phyloP scores from a whole-genome alignment of 768 basidiomycete genomes.

The Agaricus bisporus region DNA sequence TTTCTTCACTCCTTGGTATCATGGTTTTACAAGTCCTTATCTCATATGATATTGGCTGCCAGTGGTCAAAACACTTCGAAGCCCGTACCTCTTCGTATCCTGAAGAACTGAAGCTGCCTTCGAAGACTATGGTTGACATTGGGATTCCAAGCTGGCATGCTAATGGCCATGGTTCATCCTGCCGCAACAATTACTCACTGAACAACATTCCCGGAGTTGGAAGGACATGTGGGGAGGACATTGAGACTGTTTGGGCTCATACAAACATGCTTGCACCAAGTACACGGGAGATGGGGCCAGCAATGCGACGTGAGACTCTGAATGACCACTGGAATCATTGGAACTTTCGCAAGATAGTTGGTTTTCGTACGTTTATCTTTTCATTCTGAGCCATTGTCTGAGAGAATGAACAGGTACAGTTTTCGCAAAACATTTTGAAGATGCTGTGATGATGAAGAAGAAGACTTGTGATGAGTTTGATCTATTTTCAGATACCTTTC shows the following conservation, averaged over 20 bases:
- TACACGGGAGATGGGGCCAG: constrained; percentile 31
- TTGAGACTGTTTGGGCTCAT: constrained; percentile 25
- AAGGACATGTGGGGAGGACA: constrained; percentile 28
- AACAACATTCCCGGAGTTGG: constrained; percentile 19
- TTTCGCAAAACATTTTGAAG: too few relatives aligned
- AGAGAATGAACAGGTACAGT: too few relatives aligned
- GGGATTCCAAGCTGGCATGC: constrained; percentile 23
- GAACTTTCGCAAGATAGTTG: constrained; percentile 22
- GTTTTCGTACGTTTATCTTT: constrained; percentile 11
- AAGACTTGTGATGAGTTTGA: too few relatives aligned
- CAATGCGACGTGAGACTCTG: constrained; percentile 19
- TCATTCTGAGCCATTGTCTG: not conserved
- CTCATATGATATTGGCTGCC: too few relatives aligned
- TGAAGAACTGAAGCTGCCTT: not conserved
- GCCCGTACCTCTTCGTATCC: constrained; percentile 8
- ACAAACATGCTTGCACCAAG: constrained; percentile 21
- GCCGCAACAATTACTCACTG: constrained; percentile 19
- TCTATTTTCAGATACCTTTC: too few relatives aligned
- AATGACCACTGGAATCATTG: constrained; percentile 21
- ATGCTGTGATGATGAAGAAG: too few relatives aligned
- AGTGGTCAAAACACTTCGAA: too few relatives aligned
- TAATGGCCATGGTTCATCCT: constrained; percentile 18
- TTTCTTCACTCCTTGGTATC: too few relatives aligned
- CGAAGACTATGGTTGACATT: constrained; percentile 1
- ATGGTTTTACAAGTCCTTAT: too few relatives aligned